Percentiles rank a stretch among this genome's conserved stretches.
Evolutionary conservation across 1,284 basidiomycete genomes (phyloP).

Genomic region (Trametes hirsuta): DNA sequence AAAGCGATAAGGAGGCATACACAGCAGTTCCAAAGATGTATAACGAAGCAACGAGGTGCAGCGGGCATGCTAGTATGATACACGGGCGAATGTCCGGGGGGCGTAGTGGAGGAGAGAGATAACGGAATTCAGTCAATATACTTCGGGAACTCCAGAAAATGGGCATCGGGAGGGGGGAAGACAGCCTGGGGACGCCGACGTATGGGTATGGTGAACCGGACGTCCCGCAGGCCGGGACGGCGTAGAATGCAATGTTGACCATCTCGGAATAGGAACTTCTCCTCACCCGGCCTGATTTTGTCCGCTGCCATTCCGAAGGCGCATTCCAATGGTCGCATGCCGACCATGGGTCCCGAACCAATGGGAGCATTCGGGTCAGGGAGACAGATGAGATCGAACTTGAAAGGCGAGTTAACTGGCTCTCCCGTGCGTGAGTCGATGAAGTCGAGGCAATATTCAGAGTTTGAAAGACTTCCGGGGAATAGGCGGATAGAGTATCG

Average conservation of each 20-base stretch:
- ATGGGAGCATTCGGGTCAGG: background rate
- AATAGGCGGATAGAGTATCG: background rate
- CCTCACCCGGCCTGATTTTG: background rate
- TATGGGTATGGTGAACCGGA: background rate
- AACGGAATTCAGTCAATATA: too few species aligned
- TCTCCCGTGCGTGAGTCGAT: background rate
- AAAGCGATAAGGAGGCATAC: too few species aligned
- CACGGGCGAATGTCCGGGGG: too few species aligned
- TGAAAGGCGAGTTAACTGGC: constrained; percentile 3
- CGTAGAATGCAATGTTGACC: background rate
- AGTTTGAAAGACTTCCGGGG: background rate
- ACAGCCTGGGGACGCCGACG: background rate
- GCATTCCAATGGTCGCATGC: background rate
- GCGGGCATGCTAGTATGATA: too few species aligned
- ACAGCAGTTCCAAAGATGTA: too few species aligned
- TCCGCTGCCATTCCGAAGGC: background rate
- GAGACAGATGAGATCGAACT: constrained; percentile 1
- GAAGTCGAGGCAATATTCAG: background rate
- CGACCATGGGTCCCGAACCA: background rate
- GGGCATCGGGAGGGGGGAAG: background rate
- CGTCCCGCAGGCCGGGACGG: background rate
- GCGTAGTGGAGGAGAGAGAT: too few species aligned
- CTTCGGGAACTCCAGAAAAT: background rate
- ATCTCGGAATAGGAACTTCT: background rate
- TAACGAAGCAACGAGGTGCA: too few species aligned